phyloP scores from a whole-genome alignment of 345 rosid genomes.

The Boechera stricta region DNA sequence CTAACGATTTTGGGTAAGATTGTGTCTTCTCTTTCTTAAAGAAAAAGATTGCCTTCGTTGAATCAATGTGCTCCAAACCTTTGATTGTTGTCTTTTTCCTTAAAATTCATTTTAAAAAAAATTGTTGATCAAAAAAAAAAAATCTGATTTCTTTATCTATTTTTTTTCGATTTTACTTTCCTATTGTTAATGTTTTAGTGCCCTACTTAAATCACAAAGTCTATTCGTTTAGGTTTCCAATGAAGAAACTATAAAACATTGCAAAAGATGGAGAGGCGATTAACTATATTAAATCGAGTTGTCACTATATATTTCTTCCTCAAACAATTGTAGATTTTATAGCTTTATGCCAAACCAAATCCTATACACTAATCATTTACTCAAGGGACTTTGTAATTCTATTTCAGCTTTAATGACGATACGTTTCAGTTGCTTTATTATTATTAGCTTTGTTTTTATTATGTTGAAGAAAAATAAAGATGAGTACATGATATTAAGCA shows the following conservation, averaged over 20 bases:
- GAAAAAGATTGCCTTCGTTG: slow-evolving; percentile 37
- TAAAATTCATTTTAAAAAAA: neutral
- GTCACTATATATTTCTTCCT: neutral
- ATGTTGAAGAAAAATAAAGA: neutral
- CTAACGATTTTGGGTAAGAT: slow-evolving; percentile 41
- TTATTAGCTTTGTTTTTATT: neutral
- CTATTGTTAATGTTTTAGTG: slow-evolving; percentile 8
- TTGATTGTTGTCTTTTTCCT: slow-evolving; percentile 34
- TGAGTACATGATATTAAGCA: slow-evolving; percentile 1
- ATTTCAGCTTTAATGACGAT: slow-evolving; percentile 27
- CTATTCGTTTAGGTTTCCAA: slow-evolving; percentile 17
- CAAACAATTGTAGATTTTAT: slow-evolving; percentile 8
- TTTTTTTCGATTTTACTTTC: neutral
- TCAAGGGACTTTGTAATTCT: slow-evolving; percentile 31
- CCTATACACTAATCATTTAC: slow-evolving; percentile 36
- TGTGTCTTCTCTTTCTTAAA: slow-evolving; percentile 37
- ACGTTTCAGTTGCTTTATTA: slow-evolving; percentile 6
- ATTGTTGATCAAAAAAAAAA: no score
- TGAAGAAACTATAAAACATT: slow-evolving; percentile 14
- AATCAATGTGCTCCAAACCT: slow-evolving; percentile 31
- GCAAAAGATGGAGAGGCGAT: slow-evolving; percentile 1
- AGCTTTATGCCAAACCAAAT: slow-evolving; percentile 37
- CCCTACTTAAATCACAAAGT: slow-evolving; percentile 18
- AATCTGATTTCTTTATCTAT: neutral
- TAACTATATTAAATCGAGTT: slow-evolving; percentile 4